Evolutionary conservation across 2,329 filamentous ascomycete species (phyloP), one percentile per base, ranked within the genome.

Genomic region (Hypoxylon sp.): DNA sequence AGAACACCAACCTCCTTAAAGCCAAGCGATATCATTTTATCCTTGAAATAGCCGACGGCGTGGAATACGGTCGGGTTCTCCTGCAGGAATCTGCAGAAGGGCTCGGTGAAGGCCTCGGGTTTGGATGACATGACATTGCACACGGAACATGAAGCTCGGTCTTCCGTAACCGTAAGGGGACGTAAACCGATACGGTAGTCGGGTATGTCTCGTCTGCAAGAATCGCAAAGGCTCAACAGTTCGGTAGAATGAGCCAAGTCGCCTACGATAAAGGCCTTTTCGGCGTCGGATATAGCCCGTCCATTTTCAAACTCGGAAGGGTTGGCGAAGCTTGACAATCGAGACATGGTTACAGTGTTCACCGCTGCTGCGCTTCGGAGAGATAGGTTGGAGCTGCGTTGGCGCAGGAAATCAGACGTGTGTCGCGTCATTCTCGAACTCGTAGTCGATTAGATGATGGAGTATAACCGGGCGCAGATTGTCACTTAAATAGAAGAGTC

Each of bases 61-160:
- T 99, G 96, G 80, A 97, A 99, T 51, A 98, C 89, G 7, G 96
- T 98, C 0, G 96, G 96, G 78, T 98, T 97, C 69, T 92, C 87
- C 49, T 90, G 92, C 83, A 98, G 88, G 78, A 98, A 98, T 58
- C 93, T 87, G 78, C 92, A 91, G 79, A 97, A 98, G 0, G 94
- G 93, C 81, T 94, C 86, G 7, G 93, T 92, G 79, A 94, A 97
- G 66, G 85, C 85, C 75, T 90, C 89, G 3, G 89, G 87, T 59
- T 83, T 82, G 11, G 73, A 56, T 1, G 64, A 51, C 50, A 71
- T 68, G 48, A 77, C 51, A 20, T 67, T 61, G 54, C 74, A 77
- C 8, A 63, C 67, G n/a, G 66, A 70, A 55, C 76, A 77, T 10
- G 64, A 61, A 54, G 46, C 64, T 31, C 66, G 58, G 30, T 72